phyloP scores from a whole-genome alignment of 2,329 filamentous ascomycete species.

The Echinosphaeria canescens region DNA sequence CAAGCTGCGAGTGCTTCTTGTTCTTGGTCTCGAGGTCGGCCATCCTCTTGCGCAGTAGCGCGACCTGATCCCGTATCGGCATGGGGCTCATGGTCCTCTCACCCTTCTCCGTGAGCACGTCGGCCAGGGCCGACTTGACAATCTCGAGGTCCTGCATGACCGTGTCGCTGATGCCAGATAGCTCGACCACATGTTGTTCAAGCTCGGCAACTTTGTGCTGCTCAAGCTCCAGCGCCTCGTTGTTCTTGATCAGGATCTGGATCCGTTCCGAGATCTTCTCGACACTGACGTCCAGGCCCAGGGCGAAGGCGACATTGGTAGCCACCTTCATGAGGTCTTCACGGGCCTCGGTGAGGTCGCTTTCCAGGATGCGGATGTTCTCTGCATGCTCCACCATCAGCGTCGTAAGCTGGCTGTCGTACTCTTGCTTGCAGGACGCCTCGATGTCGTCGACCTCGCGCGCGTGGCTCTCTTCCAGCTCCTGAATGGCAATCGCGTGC shows the following conservation, averaged over 20 bases:
- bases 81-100: constrained; percentile 19
- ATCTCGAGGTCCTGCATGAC: constrained; percentile 39
- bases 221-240: constrained; percentile 35
- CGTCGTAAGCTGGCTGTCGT: constrained; percentile 32
- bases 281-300: constrained; percentile 42
- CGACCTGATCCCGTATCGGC: constrained; percentile 27
- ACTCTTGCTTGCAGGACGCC: constrained; percentile 25
- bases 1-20: constrained; percentile 76
- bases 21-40: constrained; percentile 42
- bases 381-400: constrained; percentile 39
- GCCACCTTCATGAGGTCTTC: constrained; percentile 44
- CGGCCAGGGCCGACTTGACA: constrained; percentile 29
- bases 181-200: constrained; percentile 28
- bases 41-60: constrained; percentile 44
- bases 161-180: constrained; percentile 33
- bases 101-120: constrained; percentile 27
- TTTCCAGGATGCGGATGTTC: constrained; percentile 30
- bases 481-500: constrained; percentile 26
- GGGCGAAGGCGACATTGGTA: constrained; percentile 35
- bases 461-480: constrained; percentile 25
- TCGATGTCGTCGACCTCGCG: constrained; percentile 20
- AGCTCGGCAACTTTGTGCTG: constrained; percentile 36
- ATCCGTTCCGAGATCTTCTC: constrained; percentile 44
- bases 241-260: constrained; percentile 29
- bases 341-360: constrained; percentile 41